Percentiles rank a stretch among this genome's conserved stretches.
These are phyloP conservation scores for Hortaea werneckii DNA, from an alignment of 2,329 filamentous ascomycete species.

Conservation along the genomic window DNA sequence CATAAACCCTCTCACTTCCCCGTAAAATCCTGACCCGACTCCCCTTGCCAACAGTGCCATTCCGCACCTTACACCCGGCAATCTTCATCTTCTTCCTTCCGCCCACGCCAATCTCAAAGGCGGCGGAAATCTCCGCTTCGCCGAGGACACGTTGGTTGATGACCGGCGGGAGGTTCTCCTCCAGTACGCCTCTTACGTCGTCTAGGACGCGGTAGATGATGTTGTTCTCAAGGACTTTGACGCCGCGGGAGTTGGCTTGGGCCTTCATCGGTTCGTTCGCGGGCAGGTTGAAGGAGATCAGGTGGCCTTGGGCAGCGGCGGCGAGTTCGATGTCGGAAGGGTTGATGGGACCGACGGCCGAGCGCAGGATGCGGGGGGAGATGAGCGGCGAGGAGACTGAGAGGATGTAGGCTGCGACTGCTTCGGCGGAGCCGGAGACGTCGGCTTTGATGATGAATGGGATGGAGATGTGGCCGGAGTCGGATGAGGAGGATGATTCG, in stretches of 20 bases:
- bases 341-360: conserved; percentile 64
- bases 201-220: conserved; percentile 76
- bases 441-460: conserved; percentile 88
- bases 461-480: conserved; percentile 45
- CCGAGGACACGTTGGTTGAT: conserved; percentile 64
- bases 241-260: conserved; percentile 59
- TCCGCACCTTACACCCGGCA: conserved; percentile 79
- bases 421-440: conserved; percentile 88
- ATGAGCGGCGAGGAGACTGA: conserved; percentile 80
- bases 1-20: conserved; percentile 56
- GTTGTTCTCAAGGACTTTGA: conserved; percentile 73
- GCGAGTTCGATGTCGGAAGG: conserved; percentile 89
- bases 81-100: conserved; percentile 61
- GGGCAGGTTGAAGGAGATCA: conserved; percentile 77
- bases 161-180: conserved; percentile 56
- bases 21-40: conserved; percentile 63
- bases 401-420: conserved; percentile 66
- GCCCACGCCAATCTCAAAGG: conserved; percentile 76
- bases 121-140: conserved; percentile 73
- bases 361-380: conserved; percentile 63
- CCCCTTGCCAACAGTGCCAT: conserved; percentile 59
- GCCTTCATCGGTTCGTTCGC: conserved; percentile 55
- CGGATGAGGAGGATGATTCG: conserved; percentile 3
- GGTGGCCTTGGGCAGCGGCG: conserved; percentile 59
- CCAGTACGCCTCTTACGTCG: conserved; percentile 58